Base-by-base conservation (phyloP, 2,329 filamentous ascomycete species). In the Aspergillus bombycis region DNA sequence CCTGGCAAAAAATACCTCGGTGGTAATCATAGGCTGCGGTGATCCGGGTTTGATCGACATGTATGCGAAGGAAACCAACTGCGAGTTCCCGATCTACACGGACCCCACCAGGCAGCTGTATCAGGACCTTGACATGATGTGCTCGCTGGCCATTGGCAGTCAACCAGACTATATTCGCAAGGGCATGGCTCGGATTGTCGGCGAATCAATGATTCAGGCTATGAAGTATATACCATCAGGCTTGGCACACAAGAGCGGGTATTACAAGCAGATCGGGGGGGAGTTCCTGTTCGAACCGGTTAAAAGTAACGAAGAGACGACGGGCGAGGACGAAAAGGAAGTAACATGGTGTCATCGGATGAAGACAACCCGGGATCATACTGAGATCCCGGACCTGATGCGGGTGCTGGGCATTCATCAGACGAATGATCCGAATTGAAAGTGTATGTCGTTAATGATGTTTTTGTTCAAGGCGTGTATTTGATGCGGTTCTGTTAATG, bases 291-390 rank as follows among this genome's bases (percentile, higher is more conserved):
- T 93, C 67, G 89, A 91, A 72, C 36, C 56, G 1, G n/a, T 23
- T 23, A n/a, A 46, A 0, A 1, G 0, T 23, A 21, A 23, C 0
- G 19, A 10, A 21, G 43, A 46, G 10, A 65, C 36, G 3, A 52
- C 48, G n/a, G 62, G 60, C 4, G 66, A 69, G 30, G 64, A 68
- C 8, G 67, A 66, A 66, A 72, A 60, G 66, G 12, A 48, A 2
- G 85, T 92, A 32, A 88, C 86, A 1, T 96, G 92, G 92, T 93
- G 90, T 70, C 91, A 94, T 78, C 84, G 91, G 32, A 96, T 96
- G 92, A 83, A 83, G 73, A 91, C 87, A 62, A 94, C 91, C 14
- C 81, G 92, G 56, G 92, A 94, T 68, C 92, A 96, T 73, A 85
- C 86, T 1, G 91, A 93, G 80, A 82, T 94, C 1, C n/a, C 61